phyloP scores from a whole-genome alignment of 768 basidiomycete genomes.

The Collybia mongolica region DNA sequence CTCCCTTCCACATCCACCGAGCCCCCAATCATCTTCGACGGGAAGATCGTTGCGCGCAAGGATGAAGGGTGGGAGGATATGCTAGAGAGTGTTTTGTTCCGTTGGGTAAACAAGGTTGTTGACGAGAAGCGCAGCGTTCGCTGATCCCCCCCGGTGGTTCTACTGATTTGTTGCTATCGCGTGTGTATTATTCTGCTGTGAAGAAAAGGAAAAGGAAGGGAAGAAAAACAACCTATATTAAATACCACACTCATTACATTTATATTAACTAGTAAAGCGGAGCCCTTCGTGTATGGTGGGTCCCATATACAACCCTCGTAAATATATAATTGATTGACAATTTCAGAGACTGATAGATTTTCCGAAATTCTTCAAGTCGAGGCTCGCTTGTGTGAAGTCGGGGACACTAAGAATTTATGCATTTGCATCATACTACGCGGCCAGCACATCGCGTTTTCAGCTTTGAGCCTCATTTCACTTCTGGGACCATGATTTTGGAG shows the following conservation, averaged over 20 bases:
- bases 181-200: neutral
- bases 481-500: neutral
- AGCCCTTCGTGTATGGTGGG: too few relatives aligned
- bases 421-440: too few relatives aligned
- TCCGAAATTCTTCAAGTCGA: too few relatives aligned
- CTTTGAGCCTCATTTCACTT: neutral
- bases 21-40: constrained; percentile 65
- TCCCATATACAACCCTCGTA: too few relatives aligned
- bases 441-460: too few relatives aligned
- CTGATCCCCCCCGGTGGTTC: constrained; percentile 1
- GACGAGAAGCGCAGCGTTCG: constrained; percentile 52
- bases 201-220: neutral
- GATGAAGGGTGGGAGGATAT: constrained; percentile 83
- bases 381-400: too few relatives aligned
- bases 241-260: too few relatives aligned
- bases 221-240: too few relatives aligned
- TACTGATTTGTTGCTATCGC: neutral
- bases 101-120: constrained; percentile 70
- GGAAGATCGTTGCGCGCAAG: constrained; percentile 65
- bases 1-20: constrained; percentile 35
- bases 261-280: too few relatives aligned
- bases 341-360: too few relatives aligned
- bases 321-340: too few relatives aligned
- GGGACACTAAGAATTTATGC: too few relatives aligned
- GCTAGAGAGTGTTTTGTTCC: constrained; percentile 59